Evolutionary conservation across 306 rosid species (phyloP).

Genomic region (Castanopsis chinensis): DNA sequence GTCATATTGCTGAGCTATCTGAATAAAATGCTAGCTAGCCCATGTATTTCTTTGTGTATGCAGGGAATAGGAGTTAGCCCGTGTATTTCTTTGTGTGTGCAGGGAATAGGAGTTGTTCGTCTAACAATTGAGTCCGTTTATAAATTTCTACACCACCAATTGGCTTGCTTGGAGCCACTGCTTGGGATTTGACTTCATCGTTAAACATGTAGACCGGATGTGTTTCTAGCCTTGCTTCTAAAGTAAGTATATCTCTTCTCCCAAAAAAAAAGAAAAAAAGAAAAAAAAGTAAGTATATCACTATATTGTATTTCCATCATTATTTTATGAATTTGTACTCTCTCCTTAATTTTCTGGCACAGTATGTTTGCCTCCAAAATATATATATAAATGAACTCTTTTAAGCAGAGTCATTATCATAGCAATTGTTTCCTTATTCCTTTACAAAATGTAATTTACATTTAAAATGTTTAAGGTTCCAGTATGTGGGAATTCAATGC

Average conservation of each 20-base stretch:
- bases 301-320: background rate
- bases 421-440: background rate
- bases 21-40: constrained; percentile 3
- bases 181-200: constrained; percentile 71
- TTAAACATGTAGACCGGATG: constrained; percentile 21
- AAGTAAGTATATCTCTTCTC: no score
- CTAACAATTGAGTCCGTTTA: constrained; percentile 85
- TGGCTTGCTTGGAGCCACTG: constrained; percentile 70
- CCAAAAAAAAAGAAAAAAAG: no score
- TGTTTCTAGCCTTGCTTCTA: background rate
- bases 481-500: background rate
- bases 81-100: no score
- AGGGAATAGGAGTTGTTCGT: no score
- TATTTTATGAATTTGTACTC: background rate
- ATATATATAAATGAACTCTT: no score
- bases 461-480: background rate
- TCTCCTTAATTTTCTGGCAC: background rate
- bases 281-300: no score
- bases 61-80: no score
- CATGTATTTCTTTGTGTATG: no score
- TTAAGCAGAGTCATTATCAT: no score
- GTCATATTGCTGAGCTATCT: constrained; percentile 7
- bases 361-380: background rate
- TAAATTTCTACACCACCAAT: constrained; percentile 58
- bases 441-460: background rate